phyloP scores from a whole-genome alignment of 257 asterid genomes.

The Fraxinus cuspidata region DNA sequence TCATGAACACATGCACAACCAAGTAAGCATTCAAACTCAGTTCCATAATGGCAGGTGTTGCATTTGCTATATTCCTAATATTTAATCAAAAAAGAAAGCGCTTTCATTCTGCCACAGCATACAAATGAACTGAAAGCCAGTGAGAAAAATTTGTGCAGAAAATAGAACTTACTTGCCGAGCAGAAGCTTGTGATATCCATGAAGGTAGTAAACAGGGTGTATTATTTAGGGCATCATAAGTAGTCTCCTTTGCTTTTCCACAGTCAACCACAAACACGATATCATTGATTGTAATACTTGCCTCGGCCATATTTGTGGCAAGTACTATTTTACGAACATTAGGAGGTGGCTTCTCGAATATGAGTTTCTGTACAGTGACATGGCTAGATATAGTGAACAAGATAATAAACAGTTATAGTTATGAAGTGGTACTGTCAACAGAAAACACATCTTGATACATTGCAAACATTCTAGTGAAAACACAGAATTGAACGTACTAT shows the following conservation, averaged over 20 bases:
- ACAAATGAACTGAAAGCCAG: constrained; percentile 16
- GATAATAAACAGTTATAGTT: neutral
- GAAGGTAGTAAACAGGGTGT: constrained; percentile 96
- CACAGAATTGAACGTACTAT: neutral
- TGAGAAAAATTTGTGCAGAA: constrained; percentile 4
- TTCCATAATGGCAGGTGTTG: neutral
- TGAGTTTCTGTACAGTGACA: constrained; percentile 70
- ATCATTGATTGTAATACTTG: constrained; percentile 97
- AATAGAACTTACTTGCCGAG: constrained; percentile 79
- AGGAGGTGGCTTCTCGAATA: constrained; percentile 88
- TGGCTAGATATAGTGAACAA: constrained; percentile 25
- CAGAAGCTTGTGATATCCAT: constrained; percentile 99
- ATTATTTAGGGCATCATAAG: constrained; percentile 90
- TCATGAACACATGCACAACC: constrained; percentile 18
- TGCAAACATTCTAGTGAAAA: constrained; percentile 8
- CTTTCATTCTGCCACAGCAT: constrained; percentile 13
- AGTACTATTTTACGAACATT: constrained; percentile 93
- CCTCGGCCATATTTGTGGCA: constrained; percentile 99
- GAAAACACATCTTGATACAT: constrained; percentile 4
- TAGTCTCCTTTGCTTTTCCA: constrained; percentile 98
- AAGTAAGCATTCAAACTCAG: constrained; percentile 17
- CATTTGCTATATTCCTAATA: neutral
- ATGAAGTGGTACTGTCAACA: constrained; percentile 12
- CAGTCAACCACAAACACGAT: constrained; percentile 94
- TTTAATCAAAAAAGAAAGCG: constrained; percentile 18